Conservation (phyloP, 2,329 filamentous ascomycete genomes). For the Geosmithia putterillii region DNA sequence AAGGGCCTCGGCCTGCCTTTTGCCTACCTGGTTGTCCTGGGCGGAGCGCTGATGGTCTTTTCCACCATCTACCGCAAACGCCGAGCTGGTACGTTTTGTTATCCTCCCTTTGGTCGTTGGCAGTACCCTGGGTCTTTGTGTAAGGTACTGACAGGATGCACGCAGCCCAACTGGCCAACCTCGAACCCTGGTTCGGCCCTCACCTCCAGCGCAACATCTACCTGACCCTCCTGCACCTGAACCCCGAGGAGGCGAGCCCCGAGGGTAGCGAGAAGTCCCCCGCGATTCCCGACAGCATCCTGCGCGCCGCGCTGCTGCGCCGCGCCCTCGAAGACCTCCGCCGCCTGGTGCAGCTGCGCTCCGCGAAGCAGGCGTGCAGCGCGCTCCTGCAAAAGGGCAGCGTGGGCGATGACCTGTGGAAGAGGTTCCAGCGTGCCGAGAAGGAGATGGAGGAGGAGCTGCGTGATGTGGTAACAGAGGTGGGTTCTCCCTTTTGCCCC, state of each 20-base stretch:
- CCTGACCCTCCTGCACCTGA: slow-evolving; percentile 77
- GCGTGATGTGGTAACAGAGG: slow-evolving; percentile 86
- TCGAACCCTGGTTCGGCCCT: slow-evolving; percentile 88
- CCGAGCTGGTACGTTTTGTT: slow-evolving; percentile 55
- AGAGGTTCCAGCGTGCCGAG: slow-evolving; percentile 82
- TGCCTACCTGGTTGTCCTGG: slow-evolving; percentile 77
- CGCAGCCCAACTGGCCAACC: slow-evolving; percentile 63
- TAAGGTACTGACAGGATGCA: background rate
- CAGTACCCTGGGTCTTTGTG: slow-evolving; percentile 2
- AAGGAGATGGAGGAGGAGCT: slow-evolving; percentile 97
- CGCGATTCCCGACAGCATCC: slow-evolving; percentile 66
- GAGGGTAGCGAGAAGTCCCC: slow-evolving; percentile 48
- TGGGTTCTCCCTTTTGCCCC: slow-evolving; percentile 23
- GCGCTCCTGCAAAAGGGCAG: slow-evolving; percentile 77
- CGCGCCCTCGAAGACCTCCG: slow-evolving; percentile 89
- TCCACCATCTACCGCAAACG: slow-evolving; percentile 86
- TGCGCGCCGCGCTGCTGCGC: slow-evolving; percentile 79
- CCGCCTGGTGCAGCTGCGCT: slow-evolving; percentile 78
- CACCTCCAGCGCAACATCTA: slow-evolving; percentile 93
- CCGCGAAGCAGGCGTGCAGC: slow-evolving; percentile 77
- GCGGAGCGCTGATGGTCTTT: slow-evolving; percentile 83
- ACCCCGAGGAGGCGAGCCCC: slow-evolving; percentile 31
- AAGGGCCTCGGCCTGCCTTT: slow-evolving; percentile 75
- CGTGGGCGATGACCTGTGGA: slow-evolving; percentile 92
- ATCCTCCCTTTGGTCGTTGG: no score